Base-by-base conservation (phyloP, 202 grass and related monocot genomes). In the Carex arenaria region DNA sequence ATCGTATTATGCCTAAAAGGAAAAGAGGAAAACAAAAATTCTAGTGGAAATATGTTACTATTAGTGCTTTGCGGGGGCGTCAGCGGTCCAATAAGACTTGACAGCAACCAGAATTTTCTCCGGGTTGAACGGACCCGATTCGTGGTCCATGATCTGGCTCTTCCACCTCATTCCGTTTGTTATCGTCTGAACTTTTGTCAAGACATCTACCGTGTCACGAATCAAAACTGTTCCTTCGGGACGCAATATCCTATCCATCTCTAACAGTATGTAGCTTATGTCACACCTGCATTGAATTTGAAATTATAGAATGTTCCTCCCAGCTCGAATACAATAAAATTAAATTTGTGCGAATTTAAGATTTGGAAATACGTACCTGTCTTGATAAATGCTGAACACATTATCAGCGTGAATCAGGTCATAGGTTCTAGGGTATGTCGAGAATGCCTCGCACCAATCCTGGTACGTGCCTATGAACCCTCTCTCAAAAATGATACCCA, bases 371-470 rank as follows among this genome's bases (percentile, higher is more conserved):
- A 36, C 4, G 34, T 36, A 94, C 94, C 94, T 97, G 92, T 94
- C 90, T 79, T 94, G 94, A 80, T 97, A 94, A 67, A 92, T 93
- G 84, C 94, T 94, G 79, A 97, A 94, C 63, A 97, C 66, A 71
- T 88, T 88, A 84, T 90, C 90, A 59, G 94, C 92, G 22, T 97
- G 94, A 84, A 97, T 14, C 66, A 97, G 84, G 80, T 97, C 94
- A 49, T 97, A 97, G 18, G 92, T 97, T 85, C 94, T 97, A 14
- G 94, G 94, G 83, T 97, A 97, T 0, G 94, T 97, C 2, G 92
- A 94, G 83, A 97, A 97, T 17, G 94, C 94, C 86, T 97, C 92
- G 36, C 94, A 92, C 94, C 94, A 97, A 72, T 97, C 94, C 81
- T 97, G 94, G 82, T 94, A 92, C 4, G 94, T 97, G 72, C 94